phyloP scores from a whole-genome alignment of 306 rosid species.

The Psophocarpus tetragonolobus region DNA sequence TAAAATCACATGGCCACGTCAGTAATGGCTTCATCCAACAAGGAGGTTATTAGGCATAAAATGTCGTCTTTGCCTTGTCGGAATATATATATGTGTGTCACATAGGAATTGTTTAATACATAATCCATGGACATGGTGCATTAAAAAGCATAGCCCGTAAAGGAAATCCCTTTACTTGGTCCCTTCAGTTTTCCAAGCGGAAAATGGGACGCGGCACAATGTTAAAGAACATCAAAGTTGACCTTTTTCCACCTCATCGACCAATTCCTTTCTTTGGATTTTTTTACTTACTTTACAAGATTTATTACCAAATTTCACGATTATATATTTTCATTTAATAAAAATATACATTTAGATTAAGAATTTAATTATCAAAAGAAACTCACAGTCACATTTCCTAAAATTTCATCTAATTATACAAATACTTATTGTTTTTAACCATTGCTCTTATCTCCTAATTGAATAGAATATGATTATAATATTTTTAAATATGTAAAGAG shows the following conservation, averaged over 20 bases:
- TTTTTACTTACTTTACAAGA: neutral
- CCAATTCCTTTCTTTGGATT: neutral
- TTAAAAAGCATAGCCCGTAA: neutral
- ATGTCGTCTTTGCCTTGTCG: neutral
- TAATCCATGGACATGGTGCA: neutral
- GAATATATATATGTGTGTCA: conserved; percentile 5
- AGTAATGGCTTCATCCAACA: conserved; percentile 28
- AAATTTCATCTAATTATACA: too few relatives aligned
- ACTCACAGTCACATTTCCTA: too few relatives aligned
- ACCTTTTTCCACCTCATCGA: neutral
- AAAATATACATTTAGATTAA: too few relatives aligned
- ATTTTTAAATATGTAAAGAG: too few relatives aligned
- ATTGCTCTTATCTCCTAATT: too few relatives aligned
- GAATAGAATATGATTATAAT: too few relatives aligned
- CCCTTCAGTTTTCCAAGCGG: neutral
- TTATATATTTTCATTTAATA: neutral
- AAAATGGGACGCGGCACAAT: neutral
- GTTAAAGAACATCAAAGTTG: neutral
- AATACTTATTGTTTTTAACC: too few relatives aligned
- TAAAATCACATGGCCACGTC: conserved; percentile 38
- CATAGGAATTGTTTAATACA: neutral
- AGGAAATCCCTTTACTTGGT: neutral
- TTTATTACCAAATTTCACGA: neutral
- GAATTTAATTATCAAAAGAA: too few relatives aligned
- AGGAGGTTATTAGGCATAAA: conserved; percentile 4